Base-by-base conservation (phyloP, 2,329 filamentous ascomycete species). In the Alternaria infectoria region DNA sequence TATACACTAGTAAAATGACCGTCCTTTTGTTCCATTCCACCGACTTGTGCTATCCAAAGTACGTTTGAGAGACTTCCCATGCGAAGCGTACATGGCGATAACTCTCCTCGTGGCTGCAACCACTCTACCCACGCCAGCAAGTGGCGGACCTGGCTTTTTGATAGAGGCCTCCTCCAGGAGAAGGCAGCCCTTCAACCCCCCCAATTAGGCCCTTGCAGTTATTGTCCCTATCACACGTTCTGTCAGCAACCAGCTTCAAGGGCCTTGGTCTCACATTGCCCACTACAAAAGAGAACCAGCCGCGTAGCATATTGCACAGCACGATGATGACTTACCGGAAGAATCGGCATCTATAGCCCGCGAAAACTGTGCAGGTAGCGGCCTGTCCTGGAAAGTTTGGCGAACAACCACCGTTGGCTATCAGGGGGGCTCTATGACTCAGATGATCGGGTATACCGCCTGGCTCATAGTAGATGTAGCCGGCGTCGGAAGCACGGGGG, bases 71-170 rank as follows among this genome's bases (percentile, higher is more conserved):
- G 36, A 40, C 36, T 11, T 40, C 36, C 4, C 36, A 40, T 32
- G 13, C 13, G 12, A 32, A 32, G 30, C 0, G 6, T 32, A 32
- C 30, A 36, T 40, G 0, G 36, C n/a, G 0, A 40, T 17, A 0
- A 17, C 0, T n/a, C 23, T 47, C 23, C 10, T 0, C 0, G 2
- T 26, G 21, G n/a, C 1, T 26, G 8, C 21, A 8, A 25, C 21
- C 45, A 26, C 13, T 47, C 45, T 47, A 47, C 9, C 45, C 45
- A 26, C 45, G 23, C 45, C 45, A 47, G n/a, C 45, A 47, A 40
- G 36, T 40, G 36, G 36, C n/a, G n/a, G 36, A 40, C 9, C 9
- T 40, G n/a, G 36, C 36, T 3, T 10, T 10, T 17, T 40, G 36
- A 40, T 40, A 40, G 8, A 40, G 36, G 9, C 9, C 5, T 17